Conservation (phyloP, 768 basidiomycete genomes). For the Scleroderma bovista region DNA sequence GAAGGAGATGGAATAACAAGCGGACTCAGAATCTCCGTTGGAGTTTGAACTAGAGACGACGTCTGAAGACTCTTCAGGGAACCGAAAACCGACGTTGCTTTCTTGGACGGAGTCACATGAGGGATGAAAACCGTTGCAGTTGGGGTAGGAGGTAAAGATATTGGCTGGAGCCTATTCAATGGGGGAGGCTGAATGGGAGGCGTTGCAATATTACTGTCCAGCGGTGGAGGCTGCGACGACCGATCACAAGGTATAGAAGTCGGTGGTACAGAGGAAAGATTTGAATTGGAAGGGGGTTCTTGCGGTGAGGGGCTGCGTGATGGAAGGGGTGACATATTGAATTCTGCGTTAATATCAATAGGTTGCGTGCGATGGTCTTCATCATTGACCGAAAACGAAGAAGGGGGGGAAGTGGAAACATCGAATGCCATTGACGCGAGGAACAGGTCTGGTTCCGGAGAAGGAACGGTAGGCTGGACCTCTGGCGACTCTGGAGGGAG, state of each 20-base stretch:
- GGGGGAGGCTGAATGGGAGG: constrained; percentile 21
- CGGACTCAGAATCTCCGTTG: constrained; percentile 28
- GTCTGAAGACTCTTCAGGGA: constrained; percentile 25
- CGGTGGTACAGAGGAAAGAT: constrained; percentile 12
- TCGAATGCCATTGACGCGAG: not conserved
- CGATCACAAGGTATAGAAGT: constrained; percentile 1
- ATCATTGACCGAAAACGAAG: not conserved
- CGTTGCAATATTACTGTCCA: constrained; percentile 1
- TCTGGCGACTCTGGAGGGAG: constrained; percentile 1
- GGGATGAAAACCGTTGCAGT: constrained; percentile 18
- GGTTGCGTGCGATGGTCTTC: not conserved
- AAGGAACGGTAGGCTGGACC: not conserved
- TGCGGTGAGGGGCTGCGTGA: not conserved
- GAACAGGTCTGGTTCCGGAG: not conserved
- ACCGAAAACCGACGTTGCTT: constrained; percentile 15
- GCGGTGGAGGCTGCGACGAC: constrained; percentile 4
- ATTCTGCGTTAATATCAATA: not conserved
- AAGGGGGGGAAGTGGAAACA: not conserved
- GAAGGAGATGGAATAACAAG: constrained; percentile 24
- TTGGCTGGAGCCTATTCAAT: constrained; percentile 24
- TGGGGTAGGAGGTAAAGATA: constrained; percentile 31
- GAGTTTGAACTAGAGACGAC: constrained; percentile 10
- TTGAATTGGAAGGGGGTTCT: not conserved
- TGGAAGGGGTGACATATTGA: not conserved
- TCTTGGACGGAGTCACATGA: constrained; percentile 2